Percentiles rank a stretch among this genome's conserved stretches.
Evolutionary conservation across 129 eudicot genomes (phyloP).

Genomic region (Artemisia annua): DNA sequence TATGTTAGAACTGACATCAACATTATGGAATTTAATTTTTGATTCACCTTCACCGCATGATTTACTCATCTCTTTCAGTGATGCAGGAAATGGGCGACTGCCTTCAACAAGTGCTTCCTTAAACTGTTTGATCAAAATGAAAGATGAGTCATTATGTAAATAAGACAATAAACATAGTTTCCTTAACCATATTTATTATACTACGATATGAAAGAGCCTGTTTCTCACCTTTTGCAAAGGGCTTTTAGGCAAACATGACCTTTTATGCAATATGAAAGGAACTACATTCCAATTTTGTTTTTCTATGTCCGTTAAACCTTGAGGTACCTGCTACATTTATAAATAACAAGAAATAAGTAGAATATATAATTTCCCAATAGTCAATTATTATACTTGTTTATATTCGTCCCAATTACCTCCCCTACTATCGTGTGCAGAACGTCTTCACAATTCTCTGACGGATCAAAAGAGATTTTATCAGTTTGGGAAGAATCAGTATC

Average conservation of each 20-base stretch:
- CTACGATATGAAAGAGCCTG: neutral
- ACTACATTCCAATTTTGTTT: constrained; percentile 46
- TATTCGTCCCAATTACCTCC: constrained; percentile 37
- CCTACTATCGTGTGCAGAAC: constrained; percentile 39
- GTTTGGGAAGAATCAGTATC: constrained; percentile 16
- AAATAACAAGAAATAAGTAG: neutral
- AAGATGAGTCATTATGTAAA: neutral
- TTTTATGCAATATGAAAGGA: constrained; percentile 51
- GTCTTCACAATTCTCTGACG: constrained; percentile 50
- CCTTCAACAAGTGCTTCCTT: constrained; percentile 60
- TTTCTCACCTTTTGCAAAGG: constrained; percentile 56
- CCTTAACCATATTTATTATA: neutral
- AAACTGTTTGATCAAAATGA: constrained; percentile 45
- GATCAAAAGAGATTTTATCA: constrained; percentile 39
- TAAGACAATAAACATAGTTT: neutral
- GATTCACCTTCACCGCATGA: constrained; percentile 25
- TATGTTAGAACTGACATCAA: neutral
- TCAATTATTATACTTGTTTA: neutral
- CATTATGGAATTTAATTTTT: neutral
- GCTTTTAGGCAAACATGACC: constrained; percentile 43
- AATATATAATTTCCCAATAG: neutral
- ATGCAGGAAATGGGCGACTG: constrained; percentile 42
- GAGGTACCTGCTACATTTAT: constrained; percentile 43
- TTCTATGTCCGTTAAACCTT: constrained; percentile 36
- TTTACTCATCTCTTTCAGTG: constrained; percentile 58